Evolutionary conservation across 352 stramenopile genomes (phyloP).

Genomic region (Phytophthora citricola): DNA sequence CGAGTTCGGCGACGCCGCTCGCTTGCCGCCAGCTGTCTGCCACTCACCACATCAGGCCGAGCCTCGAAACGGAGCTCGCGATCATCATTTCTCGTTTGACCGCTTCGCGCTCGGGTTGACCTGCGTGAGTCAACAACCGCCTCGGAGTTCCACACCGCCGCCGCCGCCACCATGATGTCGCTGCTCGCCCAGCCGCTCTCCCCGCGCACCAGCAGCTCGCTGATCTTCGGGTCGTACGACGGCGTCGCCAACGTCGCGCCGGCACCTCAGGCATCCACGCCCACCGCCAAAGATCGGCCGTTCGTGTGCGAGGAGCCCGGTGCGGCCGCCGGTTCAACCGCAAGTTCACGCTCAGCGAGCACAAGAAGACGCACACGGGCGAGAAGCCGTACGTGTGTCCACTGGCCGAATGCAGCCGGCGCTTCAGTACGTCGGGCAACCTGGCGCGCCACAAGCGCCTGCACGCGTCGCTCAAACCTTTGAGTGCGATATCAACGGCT

Average conservation of each 20-base stretch:
- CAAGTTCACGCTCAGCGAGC: constrained; percentile 67
- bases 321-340: constrained; percentile 55
- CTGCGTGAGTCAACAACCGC: constrained; percentile 9
- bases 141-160: constrained; percentile 8
- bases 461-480: constrained; percentile 56
- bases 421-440: constrained; percentile 67
- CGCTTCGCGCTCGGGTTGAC: constrained; percentile 10
- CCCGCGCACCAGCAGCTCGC: constrained; percentile 14
- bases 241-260: background rate
- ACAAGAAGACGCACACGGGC: constrained; percentile 65
- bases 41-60: constrained; percentile 23
- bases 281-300: constrained; percentile 36
- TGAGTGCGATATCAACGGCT: constrained; percentile 51
- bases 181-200: constrained; percentile 39
- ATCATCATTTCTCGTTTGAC: constrained; percentile 42
- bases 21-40: constrained; percentile 28
- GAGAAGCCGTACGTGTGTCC: constrained; percentile 62
- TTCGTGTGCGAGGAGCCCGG: constrained; percentile 51
- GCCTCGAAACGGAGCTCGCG: constrained; percentile 11
- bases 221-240: constrained; percentile 28
- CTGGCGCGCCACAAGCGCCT: constrained; percentile 61
- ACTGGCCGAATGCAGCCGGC: constrained; percentile 50
- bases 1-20: constrained; percentile 14
- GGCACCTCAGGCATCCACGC: constrained; percentile 1
- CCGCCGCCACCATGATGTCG: constrained; percentile 37